Percentiles rank a stretch among this genome's conserved stretches.
Evolutionary conservation across 2,329 filamentous ascomycete species (phyloP).

Genomic region (Fusarium caatingaense): DNA sequence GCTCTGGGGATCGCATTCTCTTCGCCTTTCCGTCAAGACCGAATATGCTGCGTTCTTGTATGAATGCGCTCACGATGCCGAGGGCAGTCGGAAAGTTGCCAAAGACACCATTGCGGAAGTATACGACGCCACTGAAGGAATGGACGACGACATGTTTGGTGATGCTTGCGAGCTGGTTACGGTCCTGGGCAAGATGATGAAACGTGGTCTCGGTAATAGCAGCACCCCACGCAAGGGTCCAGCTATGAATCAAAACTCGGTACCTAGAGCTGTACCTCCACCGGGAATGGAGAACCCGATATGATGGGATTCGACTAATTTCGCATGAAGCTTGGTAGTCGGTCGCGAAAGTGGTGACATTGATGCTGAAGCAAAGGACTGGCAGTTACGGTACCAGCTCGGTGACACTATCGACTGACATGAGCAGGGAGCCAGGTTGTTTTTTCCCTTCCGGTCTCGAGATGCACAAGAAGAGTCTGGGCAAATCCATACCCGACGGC

Average conservation of each 20-base stretch:
- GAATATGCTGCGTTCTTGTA: conserved; percentile 95
- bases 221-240: conserved; percentile 51
- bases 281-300: conserved; percentile 60
- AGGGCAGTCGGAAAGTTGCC: conserved; percentile 80
- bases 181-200: conserved; percentile 89
- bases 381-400: neutral
- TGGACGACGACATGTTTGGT: conserved; percentile 95
- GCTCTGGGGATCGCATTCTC: conserved; percentile 87
- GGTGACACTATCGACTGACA: conserved; percentile 3
- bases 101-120: conserved; percentile 88
- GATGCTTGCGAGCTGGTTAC: conserved; percentile 91
- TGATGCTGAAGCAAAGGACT: neutral
- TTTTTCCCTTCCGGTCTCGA: neutral
- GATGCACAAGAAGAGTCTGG: conserved; percentile 13
- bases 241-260: conserved; percentile 26
- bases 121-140: conserved; percentile 89
- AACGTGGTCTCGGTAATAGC: conserved; percentile 68
- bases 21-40: conserved; percentile 89
- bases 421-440: neutral
- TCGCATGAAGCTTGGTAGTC: conserved; percentile 9
- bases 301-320: conserved; percentile 40
- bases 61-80: conserved; percentile 87
- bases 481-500: conserved; percentile 36
- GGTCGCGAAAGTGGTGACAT: neutral
- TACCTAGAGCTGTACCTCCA: conserved; percentile 43